phyloP scores from a whole-genome alignment of 2,329 filamentous ascomycete species.

The Diaporthe nobilis region DNA sequence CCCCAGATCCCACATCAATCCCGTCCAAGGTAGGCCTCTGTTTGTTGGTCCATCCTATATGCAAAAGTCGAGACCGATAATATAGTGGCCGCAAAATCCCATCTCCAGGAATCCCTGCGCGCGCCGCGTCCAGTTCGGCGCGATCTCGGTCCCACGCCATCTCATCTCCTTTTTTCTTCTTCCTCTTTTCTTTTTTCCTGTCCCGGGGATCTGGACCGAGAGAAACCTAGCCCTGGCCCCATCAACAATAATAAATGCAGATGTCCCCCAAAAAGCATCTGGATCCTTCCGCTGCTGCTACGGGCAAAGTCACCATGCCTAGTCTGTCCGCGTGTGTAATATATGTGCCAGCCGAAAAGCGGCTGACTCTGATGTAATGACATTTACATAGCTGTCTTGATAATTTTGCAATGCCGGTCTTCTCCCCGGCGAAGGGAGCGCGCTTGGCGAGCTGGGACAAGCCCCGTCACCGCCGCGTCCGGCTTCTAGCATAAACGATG shows the following conservation, averaged over 20 bases:
- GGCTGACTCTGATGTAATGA: neutral
- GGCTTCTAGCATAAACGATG: neutral
- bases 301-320: neutral
- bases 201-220: neutral
- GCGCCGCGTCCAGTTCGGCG: neutral
- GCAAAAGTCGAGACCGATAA: neutral
- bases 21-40: too few species aligned
- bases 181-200: neutral
- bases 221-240: neutral
- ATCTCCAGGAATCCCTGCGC: conserved; percentile 1
- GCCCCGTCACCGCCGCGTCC: neutral
- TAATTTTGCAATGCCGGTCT: neutral
- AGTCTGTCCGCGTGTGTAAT: neutral
- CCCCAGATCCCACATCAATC: too few species aligned
- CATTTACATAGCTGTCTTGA: neutral
- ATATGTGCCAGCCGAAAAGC: neutral
- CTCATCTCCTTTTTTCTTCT: neutral
- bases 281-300: neutral
- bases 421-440: neutral
- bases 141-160: conserved; percentile 2
- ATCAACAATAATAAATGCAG: too few species aligned
- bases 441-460: neutral
- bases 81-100: neutral
- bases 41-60: neutral
- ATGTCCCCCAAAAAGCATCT: neutral